These are phyloP conservation scores for Conoideocrella luteorostrata DNA, from an alignment of 2,329 filamentous ascomycete genomes.

Conservation along the genomic window DNA sequence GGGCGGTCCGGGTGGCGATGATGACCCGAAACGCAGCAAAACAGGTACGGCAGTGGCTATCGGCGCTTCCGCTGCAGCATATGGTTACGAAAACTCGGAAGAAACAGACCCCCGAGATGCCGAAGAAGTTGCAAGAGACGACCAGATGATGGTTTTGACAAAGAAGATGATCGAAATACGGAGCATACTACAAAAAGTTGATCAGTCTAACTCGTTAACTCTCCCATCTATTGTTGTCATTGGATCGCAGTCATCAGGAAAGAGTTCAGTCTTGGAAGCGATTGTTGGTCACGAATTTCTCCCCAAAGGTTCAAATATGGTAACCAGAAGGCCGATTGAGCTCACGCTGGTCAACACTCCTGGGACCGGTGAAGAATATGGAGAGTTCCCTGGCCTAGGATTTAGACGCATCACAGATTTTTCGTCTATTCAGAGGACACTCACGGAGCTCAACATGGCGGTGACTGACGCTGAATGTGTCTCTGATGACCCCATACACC, in stretches of 20 bases:
- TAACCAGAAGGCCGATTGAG: slow-evolving; percentile 91
- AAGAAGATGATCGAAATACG: slow-evolving; percentile 99
- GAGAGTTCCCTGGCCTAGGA: slow-evolving; percentile 89
- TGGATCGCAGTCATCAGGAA: slow-evolving; percentile 94
- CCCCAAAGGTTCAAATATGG: slow-evolving; percentile 98
- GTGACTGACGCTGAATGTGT: slow-evolving; percentile 89
- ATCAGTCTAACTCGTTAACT: slow-evolving; percentile 81
- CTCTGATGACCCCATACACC: slow-evolving; percentile 91
- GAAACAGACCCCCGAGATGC: slow-evolving; percentile 57
- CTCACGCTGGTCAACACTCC: slow-evolving; percentile 94
- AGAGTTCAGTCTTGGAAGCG: slow-evolving; percentile 93
- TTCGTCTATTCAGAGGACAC: slow-evolving; percentile 79
- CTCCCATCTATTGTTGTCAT: slow-evolving; percentile 98
- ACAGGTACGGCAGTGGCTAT: slow-evolving; percentile 55
- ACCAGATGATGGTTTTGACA: slow-evolving; percentile 99
- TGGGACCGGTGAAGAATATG: slow-evolving; percentile 79
- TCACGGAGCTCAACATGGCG: slow-evolving; percentile 91
- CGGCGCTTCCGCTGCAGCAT: slow-evolving; percentile 68
- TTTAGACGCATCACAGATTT: slow-evolving; percentile 90
- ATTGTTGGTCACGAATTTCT: slow-evolving; percentile 97
- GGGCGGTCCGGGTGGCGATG: slow-evolving; percentile 39
- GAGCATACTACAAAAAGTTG: slow-evolving; percentile 82
- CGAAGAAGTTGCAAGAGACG: slow-evolving; percentile 71
- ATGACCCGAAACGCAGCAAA: slow-evolving; percentile 54
- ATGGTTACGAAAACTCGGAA: slow-evolving; percentile 65